Evolutionary conservation across 208 protist genomes (phyloP).

Genomic region (Leishmania guyanensis): DNA sequence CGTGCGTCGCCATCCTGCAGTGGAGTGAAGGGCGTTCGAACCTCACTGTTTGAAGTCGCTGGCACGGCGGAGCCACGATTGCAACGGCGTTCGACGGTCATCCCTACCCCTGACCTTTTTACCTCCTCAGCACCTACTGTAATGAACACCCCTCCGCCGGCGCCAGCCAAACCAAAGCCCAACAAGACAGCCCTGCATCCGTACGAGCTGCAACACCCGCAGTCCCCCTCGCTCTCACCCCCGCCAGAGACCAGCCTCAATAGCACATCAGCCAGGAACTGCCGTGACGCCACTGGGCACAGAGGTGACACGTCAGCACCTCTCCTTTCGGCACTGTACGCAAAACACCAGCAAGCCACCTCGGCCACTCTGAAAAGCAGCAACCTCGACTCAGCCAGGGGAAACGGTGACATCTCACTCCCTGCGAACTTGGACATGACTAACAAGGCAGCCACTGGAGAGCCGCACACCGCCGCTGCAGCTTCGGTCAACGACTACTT

Average conservation of each 20-base stretch:
- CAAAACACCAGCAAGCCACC: background rate
- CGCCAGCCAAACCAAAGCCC: background rate
- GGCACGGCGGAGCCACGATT: background rate
- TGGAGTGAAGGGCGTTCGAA: background rate
- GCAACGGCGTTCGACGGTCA: conserved; percentile 1
- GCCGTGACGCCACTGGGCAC: background rate
- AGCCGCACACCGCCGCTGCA: background rate
- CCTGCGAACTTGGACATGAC: background rate
- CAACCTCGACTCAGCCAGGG: conserved; percentile 20
- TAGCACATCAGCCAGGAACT: background rate
- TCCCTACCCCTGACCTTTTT: background rate
- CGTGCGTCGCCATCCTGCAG: background rate
- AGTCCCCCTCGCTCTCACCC: background rate
- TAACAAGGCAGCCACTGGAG: background rate
- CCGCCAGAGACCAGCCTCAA: background rate
- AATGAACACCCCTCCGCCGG: background rate
- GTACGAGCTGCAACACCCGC: background rate
- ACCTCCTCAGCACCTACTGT: background rate
- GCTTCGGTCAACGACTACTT: conserved; percentile 30
- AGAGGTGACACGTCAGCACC: background rate
- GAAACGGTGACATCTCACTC: background rate
- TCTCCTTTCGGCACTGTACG: conserved; percentile 11
- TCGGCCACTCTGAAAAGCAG: conserved; percentile 14
- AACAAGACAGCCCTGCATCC: conserved; percentile 1
- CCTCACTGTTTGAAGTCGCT: background rate